Evolutionary conservation across 2,329 filamentous ascomycete species (phyloP).

Genomic region (Diaporthe amygdali): DNA sequence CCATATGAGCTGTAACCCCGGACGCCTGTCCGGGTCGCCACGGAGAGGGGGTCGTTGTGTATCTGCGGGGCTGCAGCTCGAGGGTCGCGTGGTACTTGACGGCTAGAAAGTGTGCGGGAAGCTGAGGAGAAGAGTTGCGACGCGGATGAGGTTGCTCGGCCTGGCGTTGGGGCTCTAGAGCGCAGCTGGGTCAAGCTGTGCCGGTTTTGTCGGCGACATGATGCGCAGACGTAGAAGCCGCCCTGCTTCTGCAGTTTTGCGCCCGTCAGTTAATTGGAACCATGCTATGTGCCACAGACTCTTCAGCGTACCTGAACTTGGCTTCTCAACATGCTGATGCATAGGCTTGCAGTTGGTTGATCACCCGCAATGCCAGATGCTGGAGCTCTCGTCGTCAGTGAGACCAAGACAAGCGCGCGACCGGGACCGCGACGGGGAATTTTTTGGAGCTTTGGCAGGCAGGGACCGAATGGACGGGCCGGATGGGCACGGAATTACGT

Average conservation of each 20-base stretch:
- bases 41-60: not conserved
- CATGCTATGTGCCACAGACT: too few species aligned
- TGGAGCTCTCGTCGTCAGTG: not conserved
- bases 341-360: not conserved
- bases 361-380: not conserved
- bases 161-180: not conserved
- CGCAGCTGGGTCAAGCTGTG: conserved; percentile 16
- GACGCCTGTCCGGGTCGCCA: not conserved
- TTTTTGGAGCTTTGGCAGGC: not conserved
- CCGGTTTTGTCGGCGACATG: conserved; percentile 40
- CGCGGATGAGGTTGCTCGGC: not conserved
- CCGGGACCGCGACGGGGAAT: conserved; percentile 12
- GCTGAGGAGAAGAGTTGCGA: conserved; percentile 8
- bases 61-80: not conserved
- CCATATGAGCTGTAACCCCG: conserved; percentile 16
- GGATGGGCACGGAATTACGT: not conserved
- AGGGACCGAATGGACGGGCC: conserved; percentile 3
- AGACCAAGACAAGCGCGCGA: conserved; percentile 4
- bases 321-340: conserved; percentile 23
- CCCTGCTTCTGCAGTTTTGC: conserved; percentile 37
- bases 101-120: not conserved
- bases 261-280: not conserved
- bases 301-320: conserved; percentile 19
- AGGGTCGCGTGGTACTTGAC: not conserved
- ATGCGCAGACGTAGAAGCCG: conserved; percentile 46